Conservation (phyloP, 2,329 filamentous ascomycete genomes). For the Penicillium sp. region DNA sequence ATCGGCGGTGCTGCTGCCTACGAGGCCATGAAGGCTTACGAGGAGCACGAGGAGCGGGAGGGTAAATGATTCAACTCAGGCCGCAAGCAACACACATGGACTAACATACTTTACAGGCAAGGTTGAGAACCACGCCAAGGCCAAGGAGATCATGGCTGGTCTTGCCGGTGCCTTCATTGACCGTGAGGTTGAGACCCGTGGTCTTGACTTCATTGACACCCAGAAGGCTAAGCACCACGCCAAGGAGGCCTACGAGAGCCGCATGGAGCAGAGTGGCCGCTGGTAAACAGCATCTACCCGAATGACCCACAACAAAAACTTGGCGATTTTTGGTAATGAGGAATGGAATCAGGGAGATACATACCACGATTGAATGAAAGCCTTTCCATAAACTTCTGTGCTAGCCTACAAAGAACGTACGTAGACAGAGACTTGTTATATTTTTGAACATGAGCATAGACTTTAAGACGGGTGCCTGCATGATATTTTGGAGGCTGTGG, state of each 20-base stretch:
- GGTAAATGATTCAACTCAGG: slow-evolving; percentile 48
- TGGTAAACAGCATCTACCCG: neutral
- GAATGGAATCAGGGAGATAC: neutral
- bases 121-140: slow-evolving; percentile 67
- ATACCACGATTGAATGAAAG: neutral
- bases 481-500: neutral
- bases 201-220: slow-evolving; percentile 59
- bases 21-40: slow-evolving; percentile 76
- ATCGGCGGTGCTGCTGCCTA: slow-evolving; percentile 76
- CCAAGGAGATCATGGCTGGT: slow-evolving; percentile 74
- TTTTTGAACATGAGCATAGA: neutral
- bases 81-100: neutral
- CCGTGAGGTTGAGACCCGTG: slow-evolving; percentile 69
- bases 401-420: neutral
- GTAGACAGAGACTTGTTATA: neutral
- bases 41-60: slow-evolving; percentile 69
- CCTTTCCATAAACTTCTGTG: neutral
- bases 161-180: slow-evolving; percentile 77
- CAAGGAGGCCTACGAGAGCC: slow-evolving; percentile 4
- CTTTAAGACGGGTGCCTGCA: neutral
- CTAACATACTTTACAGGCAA: slow-evolving; percentile 55
- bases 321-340: neutral
- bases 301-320: neutral
- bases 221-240: slow-evolving; percentile 63
- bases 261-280: slow-evolving; percentile 10